A percentile compares a stretch with the other conserved stretches of the same genome.
Evolutionary conservation across 352 stramenopile species (phyloP).

Genomic region (Pythium coloratum): DNA sequence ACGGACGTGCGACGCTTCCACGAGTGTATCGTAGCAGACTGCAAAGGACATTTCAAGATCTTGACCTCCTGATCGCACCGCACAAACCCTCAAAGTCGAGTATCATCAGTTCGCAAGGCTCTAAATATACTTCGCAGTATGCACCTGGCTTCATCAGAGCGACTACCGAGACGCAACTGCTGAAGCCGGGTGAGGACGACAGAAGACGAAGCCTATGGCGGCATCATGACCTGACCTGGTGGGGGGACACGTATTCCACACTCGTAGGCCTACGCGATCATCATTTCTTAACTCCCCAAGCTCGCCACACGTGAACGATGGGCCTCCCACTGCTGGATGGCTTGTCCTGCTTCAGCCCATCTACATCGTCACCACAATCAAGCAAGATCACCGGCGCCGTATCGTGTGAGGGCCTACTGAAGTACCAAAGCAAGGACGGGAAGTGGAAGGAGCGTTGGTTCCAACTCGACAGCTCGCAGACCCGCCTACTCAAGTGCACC

Average conservation of each 20-base stretch:
- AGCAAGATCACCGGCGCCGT: conserved; percentile 8
- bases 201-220: not conserved
- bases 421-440: conserved; percentile 48
- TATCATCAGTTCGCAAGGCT: not conserved
- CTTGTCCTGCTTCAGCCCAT: not conserved
- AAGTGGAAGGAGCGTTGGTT: conserved; percentile 76
- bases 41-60: conserved; percentile 10
- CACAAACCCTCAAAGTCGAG: not conserved
- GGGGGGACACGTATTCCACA: no score
- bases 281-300: not conserved
- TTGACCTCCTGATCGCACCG: not conserved
- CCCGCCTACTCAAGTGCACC: conserved; percentile 53
- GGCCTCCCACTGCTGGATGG: not conserved
- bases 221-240: not conserved
- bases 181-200: not conserved
- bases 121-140: not conserved
- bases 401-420: conserved; percentile 46
- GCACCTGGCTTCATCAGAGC: not conserved
- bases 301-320: not conserved
- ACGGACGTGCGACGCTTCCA: conserved; percentile 18
- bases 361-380: not conserved
- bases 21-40: conserved; percentile 16
- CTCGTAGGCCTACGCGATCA: no score
- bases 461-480: conserved; percentile 43
- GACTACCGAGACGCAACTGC: conserved; percentile 2